phyloP scores from a whole-genome alignment of 345 rosid species.

The Pseudoturritis turrita region DNA sequence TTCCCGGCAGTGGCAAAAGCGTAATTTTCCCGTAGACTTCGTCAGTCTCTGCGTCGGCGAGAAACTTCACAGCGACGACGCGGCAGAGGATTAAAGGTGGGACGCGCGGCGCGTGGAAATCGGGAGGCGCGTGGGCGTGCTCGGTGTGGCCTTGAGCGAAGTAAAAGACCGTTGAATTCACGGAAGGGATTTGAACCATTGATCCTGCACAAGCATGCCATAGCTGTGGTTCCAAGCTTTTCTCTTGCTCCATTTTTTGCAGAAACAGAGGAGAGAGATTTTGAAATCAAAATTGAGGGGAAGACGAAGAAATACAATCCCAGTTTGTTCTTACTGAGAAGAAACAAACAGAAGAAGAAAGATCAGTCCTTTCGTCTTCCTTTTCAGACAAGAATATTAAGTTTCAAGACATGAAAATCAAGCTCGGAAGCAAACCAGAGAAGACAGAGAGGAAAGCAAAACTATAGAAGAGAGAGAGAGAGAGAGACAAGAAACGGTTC shows the following conservation, averaged over 20 bases:
- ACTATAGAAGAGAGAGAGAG: background rate
- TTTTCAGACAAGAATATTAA: background rate
- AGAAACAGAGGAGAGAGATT: background rate
- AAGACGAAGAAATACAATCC: background rate
- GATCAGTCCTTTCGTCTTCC: constrained; percentile 2
- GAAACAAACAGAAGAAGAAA: background rate
- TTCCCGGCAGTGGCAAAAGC: constrained; percentile 45
- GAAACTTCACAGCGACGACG: constrained; percentile 57
- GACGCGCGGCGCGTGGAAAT: constrained; percentile 50
- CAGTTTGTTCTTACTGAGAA: background rate
- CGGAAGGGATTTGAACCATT: constrained; percentile 79
- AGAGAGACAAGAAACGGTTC: background rate
- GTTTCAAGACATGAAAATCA: constrained; percentile 2
- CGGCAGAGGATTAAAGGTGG: constrained; percentile 63
- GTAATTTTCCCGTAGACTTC: constrained; percentile 73
- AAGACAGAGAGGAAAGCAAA: background rate
- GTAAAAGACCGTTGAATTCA: constrained; percentile 68
- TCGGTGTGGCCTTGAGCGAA: constrained; percentile 93
- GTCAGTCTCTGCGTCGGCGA: constrained; percentile 81
- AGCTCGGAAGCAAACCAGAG: background rate
- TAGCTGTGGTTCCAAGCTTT: constrained; percentile 79
- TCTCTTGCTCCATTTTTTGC: constrained; percentile 39
- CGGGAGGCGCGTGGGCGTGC: constrained; percentile 55
- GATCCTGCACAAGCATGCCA: constrained; percentile 99
- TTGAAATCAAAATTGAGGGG: background rate